Conservation (phyloP, 2,329 filamentous ascomycete genomes). For the Colletotrichum sublineola region DNA sequence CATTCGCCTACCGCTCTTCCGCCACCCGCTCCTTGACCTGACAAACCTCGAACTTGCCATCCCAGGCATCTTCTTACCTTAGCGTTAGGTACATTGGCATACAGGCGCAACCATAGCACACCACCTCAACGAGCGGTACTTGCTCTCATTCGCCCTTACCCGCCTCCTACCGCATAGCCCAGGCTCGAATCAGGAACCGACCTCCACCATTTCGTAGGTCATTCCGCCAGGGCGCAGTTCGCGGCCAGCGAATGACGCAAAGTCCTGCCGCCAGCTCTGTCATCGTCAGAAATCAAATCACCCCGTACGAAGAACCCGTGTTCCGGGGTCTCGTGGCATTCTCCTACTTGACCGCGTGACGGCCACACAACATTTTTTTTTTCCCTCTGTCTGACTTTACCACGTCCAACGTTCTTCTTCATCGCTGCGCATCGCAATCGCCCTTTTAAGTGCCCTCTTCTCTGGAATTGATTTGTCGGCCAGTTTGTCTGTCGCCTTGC, state of each 20-base stretch:
- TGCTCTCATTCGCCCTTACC: constrained; percentile 28
- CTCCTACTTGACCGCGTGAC: constrained; percentile 44
- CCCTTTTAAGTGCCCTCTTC: constrained; percentile 23
- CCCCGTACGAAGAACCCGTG: constrained; percentile 30
- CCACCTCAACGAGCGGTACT: constrained; percentile 35
- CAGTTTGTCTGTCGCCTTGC: constrained; percentile 1
- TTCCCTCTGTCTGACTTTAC: constrained; percentile 25
- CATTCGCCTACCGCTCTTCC: constrained; percentile 40
- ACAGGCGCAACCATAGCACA: constrained; percentile 36
- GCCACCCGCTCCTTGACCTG: constrained; percentile 31
- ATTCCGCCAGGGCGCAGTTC: constrained; percentile 40
- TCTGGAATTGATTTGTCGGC: not conserved
- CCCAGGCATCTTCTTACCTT: constrained; percentile 33
- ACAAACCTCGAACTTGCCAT: constrained; percentile 28
- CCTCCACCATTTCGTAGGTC: constrained; percentile 37
- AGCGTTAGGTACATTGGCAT: constrained; percentile 16
- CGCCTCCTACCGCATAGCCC: constrained; percentile 32
- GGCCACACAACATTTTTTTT: constrained; percentile 29
- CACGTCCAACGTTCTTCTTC: constrained; percentile 12
- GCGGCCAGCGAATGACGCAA: constrained; percentile 42
- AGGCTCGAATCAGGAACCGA: constrained; percentile 41
- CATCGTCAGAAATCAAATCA: constrained; percentile 41
- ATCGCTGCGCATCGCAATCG: not conserved
- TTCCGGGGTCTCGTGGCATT: constrained; percentile 43
- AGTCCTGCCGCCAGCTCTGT: constrained; percentile 31